Evolutionary conservation across 2,329 filamentous ascomycete genomes (phyloP), one percentile per base, ranked within the genome.

Genomic region (Alternaria consortialis): DNA sequence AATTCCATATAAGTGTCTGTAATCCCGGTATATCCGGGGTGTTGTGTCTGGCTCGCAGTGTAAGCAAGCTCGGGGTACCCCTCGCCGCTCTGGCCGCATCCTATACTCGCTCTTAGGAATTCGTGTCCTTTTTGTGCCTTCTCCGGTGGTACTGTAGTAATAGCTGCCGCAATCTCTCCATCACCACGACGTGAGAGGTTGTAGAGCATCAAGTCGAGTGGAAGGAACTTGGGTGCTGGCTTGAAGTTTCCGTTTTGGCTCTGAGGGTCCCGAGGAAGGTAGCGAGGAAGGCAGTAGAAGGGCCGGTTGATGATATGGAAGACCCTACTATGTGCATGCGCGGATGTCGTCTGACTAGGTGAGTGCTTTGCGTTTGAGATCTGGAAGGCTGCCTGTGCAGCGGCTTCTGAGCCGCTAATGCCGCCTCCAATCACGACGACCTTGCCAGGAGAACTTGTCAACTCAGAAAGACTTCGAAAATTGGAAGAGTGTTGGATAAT

Each of bases 351-450:
- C 11, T 63, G 64, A 6, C 66, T 69, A 0, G 88, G 85, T 0
- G 86, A 84, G 73, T 90, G 81, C 12, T 79, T 77, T 3, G 85
- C 84, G 6, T 88, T 88, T 0, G 91, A 94, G 1, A 94, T 77
- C 63, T 93, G 88, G 5, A 87, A 83, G 11, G 91, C 91, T 51
- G 94, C 86, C 2, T 89, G 88, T 9, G 87, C 89, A 0, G 91
- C 90, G 50, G 90, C 90, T 80, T 96, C 92, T 5, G 91, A 86
- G 0, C 91, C 92, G 2, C 91, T 94, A 85, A 95, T 93, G 69
- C 93, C 91, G 0, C 91, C 92, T 0, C 92, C 92, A 1, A 93
- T 86, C 0, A 96, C 83, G 1, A 93, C 82, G 15, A 95, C 87
- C 70, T 89, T 91, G 17, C 86, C 85, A 1, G 70, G 20, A 5